These are phyloP conservation scores for Trypanosoma melophagium DNA, from an alignment of 208 protist species.

Conservation along the genomic window DNA sequence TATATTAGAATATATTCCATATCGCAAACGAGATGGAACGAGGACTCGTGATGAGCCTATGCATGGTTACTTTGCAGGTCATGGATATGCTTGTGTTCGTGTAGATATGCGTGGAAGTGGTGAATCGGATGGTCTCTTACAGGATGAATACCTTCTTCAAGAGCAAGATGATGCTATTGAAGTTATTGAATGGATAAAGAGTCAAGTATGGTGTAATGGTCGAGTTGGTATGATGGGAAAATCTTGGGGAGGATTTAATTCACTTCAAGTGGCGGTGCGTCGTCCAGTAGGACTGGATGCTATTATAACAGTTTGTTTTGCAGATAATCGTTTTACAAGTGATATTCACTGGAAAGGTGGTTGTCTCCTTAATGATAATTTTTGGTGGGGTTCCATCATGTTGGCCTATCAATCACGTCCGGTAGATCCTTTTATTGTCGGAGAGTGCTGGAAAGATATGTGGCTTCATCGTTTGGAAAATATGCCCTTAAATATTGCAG, in stretches of 20 bases:
- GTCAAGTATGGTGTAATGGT: conserved; percentile 62
- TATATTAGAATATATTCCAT: conserved; percentile 69
- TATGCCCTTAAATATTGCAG: conserved; percentile 53
- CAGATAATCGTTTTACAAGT: conserved; percentile 66
- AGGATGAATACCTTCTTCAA: conserved; percentile 60
- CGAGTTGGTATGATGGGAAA: conserved; percentile 68
- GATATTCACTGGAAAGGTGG: conserved; percentile 75
- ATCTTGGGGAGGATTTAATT: conserved; percentile 73
- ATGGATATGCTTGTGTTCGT: conserved; percentile 52
- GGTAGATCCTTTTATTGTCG: conserved; percentile 44
- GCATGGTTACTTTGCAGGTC: conserved; percentile 64
- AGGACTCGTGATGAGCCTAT: conserved; percentile 61
- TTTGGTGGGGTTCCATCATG: conserved; percentile 75
- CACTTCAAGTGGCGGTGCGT: conserved; percentile 58
- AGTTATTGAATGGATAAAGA: conserved; percentile 66
- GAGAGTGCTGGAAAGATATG: conserved; percentile 44
- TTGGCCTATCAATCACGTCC: conserved; percentile 52
- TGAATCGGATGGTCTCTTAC: conserved; percentile 56
- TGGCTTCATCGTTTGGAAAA: conserved; percentile 49
- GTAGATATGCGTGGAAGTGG: conserved; percentile 69
- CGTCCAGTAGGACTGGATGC: conserved; percentile 49
- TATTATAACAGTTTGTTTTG: conserved; percentile 69
- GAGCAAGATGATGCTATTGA: conserved; percentile 63
- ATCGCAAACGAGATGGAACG: conserved; percentile 66
- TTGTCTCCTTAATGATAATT: conserved; percentile 71